A percentile compares a stretch with the other conserved stretches of the same genome.
phyloP scores from a whole-genome alignment of 345 rosid species.

The Laguncularia racemosa region DNA sequence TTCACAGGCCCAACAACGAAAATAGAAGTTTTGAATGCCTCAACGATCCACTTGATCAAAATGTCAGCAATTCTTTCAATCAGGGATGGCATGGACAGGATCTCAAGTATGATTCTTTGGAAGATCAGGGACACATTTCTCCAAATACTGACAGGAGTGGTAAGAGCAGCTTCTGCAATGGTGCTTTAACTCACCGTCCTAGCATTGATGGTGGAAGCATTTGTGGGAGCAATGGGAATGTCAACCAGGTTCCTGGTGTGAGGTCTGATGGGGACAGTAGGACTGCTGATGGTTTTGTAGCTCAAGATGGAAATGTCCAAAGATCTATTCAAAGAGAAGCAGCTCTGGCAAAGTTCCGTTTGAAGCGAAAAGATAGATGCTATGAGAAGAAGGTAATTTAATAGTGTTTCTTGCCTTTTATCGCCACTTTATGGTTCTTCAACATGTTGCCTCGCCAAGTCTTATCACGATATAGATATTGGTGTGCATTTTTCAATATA shows the following conservation, averaged over 20 bases:
- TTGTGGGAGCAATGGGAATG: conserved; percentile 40
- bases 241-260: conserved; percentile 28
- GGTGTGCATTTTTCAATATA: no score
- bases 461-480: no score
- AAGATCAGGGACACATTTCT: conserved; percentile 49
- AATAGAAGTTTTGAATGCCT: conserved; percentile 26
- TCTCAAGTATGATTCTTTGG: conserved; percentile 24
- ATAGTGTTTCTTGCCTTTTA: background rate
- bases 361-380: conserved; percentile 95
- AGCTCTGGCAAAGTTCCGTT: conserved; percentile 74
- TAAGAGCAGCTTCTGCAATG: conserved; percentile 57
- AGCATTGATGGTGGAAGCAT: conserved; percentile 42
- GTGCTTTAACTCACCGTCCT: conserved; percentile 29
- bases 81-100: conserved; percentile 23
- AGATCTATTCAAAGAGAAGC: conserved; percentile 74
- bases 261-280: conserved; percentile 42
- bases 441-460: background rate
- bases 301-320: conserved; percentile 27
- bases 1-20: conserved; percentile 24
- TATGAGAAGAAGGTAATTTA: conserved; percentile 79
- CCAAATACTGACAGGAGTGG: conserved; percentile 54
- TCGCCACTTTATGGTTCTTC: background rate
- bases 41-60: conserved; percentile 31
- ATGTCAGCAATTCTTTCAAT: conserved; percentile 26
- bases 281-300: conserved; percentile 31